These are phyloP conservation scores for Polytrichum formosum DNA, from an alignment of 225 moss, liverwort and hornwort species.

Conservation along the genomic window DNA sequence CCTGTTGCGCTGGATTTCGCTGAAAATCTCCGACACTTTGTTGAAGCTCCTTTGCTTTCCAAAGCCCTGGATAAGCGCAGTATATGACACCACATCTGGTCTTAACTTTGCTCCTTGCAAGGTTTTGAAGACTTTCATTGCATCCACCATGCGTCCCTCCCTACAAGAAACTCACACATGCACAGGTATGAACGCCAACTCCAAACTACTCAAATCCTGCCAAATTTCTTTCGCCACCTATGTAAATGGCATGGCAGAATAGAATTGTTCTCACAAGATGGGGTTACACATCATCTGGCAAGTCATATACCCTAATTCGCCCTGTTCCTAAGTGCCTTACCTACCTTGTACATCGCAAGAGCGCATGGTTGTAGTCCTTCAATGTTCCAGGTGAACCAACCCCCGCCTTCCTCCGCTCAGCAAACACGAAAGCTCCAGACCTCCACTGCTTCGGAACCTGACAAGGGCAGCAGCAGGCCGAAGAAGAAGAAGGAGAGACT, in stretches of 20 bases:
- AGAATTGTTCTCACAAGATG: background rate
- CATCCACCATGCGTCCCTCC: constrained; percentile 61
- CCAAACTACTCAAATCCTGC: background rate
- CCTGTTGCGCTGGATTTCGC: constrained; percentile 53
- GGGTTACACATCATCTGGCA: background rate
- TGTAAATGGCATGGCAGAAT: background rate
- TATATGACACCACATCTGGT: constrained; percentile 60
- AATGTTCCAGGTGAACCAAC: constrained; percentile 23
- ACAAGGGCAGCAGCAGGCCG: constrained; percentile 7
- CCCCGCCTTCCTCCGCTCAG: constrained; percentile 18
- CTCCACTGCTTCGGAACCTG: background rate
- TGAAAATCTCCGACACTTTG: constrained; percentile 51
- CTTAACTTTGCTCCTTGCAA: constrained; percentile 49
- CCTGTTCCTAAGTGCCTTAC: background rate
- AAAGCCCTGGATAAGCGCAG: constrained; percentile 57
- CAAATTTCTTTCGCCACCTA: background rate
- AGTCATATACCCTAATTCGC: background rate
- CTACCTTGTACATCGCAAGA: constrained; percentile 48
- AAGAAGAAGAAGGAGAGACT: background rate
- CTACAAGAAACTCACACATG: constrained; percentile 17
- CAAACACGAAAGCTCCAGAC: constrained; percentile 14
- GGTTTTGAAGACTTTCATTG: constrained; percentile 44
- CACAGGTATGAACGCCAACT: background rate
- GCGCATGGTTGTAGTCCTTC: constrained; percentile 50
- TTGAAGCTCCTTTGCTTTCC: constrained; percentile 53